Evolutionary conservation across 1,139 yeast species (phyloP), one percentile per base, ranked within the genome.

Genomic region (Debaryomyces sp.): DNA sequence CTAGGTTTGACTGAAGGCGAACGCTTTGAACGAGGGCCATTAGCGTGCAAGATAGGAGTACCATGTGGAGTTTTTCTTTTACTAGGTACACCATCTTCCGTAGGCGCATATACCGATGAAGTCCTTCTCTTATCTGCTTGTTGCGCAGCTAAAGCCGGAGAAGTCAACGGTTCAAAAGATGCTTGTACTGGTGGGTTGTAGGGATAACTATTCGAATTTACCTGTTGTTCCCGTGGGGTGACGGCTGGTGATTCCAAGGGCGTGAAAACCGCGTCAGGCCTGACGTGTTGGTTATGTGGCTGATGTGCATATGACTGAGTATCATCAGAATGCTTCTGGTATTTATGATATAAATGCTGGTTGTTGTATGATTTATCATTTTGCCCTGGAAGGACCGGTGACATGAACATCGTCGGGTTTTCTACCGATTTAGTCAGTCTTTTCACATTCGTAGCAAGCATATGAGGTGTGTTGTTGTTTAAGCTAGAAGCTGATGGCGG

Each of bases 171-270:
- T 69, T 79, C 74, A 59, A 76, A 67, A 49, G 73, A 55, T 29
- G 73, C 61, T 45, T 63, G 71, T 8, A 67, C 63, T 1, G 78
- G 74, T 9, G 66, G 60, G 58, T 30, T 45, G 35, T 40, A 48
- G n/a, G 44, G 47, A 21, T 32, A 45, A 34, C 59, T 58, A 47
- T 63, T 61, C 34, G 53, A 36, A 40, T 63, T 63, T 7, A 63
- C 60, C 42, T 61, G 67, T 18, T 63, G 57, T 33, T 84, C 90
- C 56, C 80, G 60, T 0, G 92, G 91, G 1, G 89, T 82, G 22
- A 80, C 84, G 3, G 87, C 87, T 0, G 96, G 96, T 2, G 91
- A 85, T 10, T 87, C 81, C 46, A 88, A 71, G 0, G 96, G 95
- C 0, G 95, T 87, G 64, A 83, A 86, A 5, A 80, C 78, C 8